These are phyloP conservation scores for Leucoagaricus sp. DNA, from an alignment of 1,284 basidiomycete genomes.

Conservation along the genomic window DNA sequence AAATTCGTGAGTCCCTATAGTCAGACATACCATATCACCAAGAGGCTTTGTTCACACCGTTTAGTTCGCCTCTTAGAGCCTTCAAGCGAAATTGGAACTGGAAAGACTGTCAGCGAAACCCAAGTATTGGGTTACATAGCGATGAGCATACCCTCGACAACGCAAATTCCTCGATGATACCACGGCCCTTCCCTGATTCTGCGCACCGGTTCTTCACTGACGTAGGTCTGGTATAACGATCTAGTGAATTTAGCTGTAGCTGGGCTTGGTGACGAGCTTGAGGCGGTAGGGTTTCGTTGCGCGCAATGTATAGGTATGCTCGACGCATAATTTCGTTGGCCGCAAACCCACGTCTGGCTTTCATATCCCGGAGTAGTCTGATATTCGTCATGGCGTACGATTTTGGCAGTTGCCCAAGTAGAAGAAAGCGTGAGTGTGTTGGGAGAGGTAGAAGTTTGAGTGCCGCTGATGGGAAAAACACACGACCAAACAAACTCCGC, in stretches of 20 bases:
- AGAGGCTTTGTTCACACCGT: slow-evolving; percentile 87
- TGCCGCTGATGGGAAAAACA: slow-evolving; percentile 9
- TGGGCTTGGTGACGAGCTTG: slow-evolving; percentile 96
- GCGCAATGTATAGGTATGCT: slow-evolving; percentile 88
- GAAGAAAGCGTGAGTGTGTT: neutral
- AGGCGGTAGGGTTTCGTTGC: slow-evolving; percentile 82
- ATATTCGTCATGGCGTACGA: slow-evolving; percentile 30
- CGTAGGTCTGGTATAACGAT: slow-evolving; percentile 78
- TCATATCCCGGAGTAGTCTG: slow-evolving; percentile 76
- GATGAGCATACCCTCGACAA: slow-evolving; percentile 74
- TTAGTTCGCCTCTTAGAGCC: slow-evolving; percentile 76
- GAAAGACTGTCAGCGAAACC: slow-evolving; percentile 6
- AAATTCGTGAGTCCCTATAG: neutral
- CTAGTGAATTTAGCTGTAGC: slow-evolving; percentile 88
- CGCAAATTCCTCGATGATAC: slow-evolving; percentile 87
- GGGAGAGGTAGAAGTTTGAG: neutral
- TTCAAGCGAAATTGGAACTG: slow-evolving; percentile 91
- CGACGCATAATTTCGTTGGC: slow-evolving; percentile 81
- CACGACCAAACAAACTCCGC: slow-evolving; percentile 17
- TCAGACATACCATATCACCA: slow-evolving; percentile 57
- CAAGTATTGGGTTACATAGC: neutral
- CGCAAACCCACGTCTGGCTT: slow-evolving; percentile 69
- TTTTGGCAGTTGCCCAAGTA: slow-evolving; percentile 10
- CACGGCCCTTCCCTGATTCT: slow-evolving; percentile 84
- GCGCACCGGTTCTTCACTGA: slow-evolving; percentile 88